Conservation (phyloP, 2,329 filamentous ascomycete genomes). For the Scedosporium apiospermum region DNA sequence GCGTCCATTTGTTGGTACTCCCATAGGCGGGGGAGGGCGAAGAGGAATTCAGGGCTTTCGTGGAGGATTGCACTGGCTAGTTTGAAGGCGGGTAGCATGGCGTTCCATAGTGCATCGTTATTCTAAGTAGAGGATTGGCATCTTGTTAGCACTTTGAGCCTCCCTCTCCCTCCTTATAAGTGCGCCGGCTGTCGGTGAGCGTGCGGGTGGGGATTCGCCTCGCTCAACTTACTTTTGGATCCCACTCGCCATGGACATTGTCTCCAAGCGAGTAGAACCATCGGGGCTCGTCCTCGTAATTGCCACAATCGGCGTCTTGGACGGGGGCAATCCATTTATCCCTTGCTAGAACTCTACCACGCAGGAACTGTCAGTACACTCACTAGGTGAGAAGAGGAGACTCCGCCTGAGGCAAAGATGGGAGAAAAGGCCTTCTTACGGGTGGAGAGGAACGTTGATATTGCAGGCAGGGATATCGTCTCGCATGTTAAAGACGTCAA, state of each 20-base stretch:
- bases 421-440: constrained; percentile 10
- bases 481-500: constrained; percentile 14
- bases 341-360: constrained; percentile 5
- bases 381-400: background rate
- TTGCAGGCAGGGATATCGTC: background rate
- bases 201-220: background rate
- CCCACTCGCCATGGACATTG: constrained; percentile 14
- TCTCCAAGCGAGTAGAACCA: constrained; percentile 14
- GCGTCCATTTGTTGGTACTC: constrained; percentile 13
- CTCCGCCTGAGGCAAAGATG: background rate
- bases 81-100: constrained; percentile 18
- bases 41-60: constrained; percentile 12
- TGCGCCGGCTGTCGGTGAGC: background rate
- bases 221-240: constrained; percentile 13
- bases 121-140: constrained; percentile 2
- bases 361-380: background rate
- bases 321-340: constrained; percentile 5
- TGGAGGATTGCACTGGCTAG: constrained; percentile 16
- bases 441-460: constrained; percentile 14
- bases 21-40: constrained; percentile 14
- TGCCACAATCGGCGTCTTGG: background rate
- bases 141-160: no score
- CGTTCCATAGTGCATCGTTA: constrained; percentile 19
- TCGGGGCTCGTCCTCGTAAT: background rate
- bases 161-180: no score